Evolutionary conservation across 345 rosid species (phyloP).

Genomic region (Trapa bicornis): DNA sequence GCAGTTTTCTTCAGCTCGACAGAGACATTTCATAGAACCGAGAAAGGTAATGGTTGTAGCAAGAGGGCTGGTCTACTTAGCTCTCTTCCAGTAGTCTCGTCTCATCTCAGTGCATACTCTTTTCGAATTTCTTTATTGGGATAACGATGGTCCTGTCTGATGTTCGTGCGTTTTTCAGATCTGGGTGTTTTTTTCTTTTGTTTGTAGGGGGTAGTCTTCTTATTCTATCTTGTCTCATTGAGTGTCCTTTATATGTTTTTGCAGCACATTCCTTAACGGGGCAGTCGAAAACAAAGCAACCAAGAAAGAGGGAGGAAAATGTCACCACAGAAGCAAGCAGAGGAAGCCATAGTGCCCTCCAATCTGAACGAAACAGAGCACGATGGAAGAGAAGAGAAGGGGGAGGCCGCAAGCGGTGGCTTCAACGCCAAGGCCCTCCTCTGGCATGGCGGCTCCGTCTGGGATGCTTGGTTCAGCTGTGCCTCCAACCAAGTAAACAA

Average conservation of each 20-base stretch:
- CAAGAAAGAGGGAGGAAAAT: conserved; percentile 20
- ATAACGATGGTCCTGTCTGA: background rate
- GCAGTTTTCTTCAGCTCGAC: background rate
- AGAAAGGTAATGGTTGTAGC: background rate
- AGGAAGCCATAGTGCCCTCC: conserved; percentile 61
- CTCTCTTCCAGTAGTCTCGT: too few relatives aligned
- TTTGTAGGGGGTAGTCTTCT: conserved; percentile 14
- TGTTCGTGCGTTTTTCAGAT: conserved; percentile 14
- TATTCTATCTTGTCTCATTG: conserved; percentile 4
- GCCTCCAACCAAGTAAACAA: conserved; percentile 54
- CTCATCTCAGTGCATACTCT: too few relatives aligned
- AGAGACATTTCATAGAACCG: background rate
- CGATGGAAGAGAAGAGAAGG: conserved; percentile 16
- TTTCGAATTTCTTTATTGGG: background rate
- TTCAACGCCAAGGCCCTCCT: conserved; percentile 49
- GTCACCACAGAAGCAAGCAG: conserved; percentile 82
- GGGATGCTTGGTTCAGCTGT: conserved; percentile 99
- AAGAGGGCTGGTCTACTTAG: too few relatives aligned
- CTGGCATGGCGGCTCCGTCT: conserved; percentile 97
- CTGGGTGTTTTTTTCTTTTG: conserved; percentile 1
- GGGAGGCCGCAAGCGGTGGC: conserved; percentile 9
- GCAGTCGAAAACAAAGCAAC: background rate
- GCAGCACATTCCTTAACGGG: too few relatives aligned
- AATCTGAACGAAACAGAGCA: conserved; percentile 41
- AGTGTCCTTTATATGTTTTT: conserved; percentile 17